Conservation (phyloP, 148 eudicot species). For the Agrostemma githago region DNA sequence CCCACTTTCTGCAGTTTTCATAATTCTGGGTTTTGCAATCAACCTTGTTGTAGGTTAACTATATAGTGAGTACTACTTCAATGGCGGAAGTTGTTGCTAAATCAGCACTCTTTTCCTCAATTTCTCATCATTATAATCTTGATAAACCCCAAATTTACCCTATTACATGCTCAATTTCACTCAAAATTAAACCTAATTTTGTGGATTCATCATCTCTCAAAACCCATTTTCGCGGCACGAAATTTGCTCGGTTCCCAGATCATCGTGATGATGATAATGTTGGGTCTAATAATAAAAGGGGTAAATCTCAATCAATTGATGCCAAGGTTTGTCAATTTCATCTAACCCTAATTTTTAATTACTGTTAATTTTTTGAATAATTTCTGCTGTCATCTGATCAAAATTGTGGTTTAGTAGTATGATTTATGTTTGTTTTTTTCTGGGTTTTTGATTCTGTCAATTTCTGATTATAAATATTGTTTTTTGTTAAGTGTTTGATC, state of each 20-base stretch:
- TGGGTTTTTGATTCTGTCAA: too few relatives aligned
- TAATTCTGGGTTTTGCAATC: neutral
- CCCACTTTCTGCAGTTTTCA: neutral
- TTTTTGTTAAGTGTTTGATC: too few relatives aligned
- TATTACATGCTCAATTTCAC: conserved; percentile 16
- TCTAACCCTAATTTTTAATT: neutral
- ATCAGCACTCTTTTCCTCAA: conserved; percentile 19
- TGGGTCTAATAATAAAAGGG: conserved; percentile 12
- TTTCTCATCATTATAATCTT: conserved; percentile 12
- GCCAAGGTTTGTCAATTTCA: conserved; percentile 33
- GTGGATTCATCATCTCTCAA: conserved; percentile 18
- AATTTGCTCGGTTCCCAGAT: conserved; percentile 18
- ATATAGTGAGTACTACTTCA: neutral
- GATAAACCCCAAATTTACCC: conserved; percentile 1
- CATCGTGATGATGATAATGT: neutral
- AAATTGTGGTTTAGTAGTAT: neutral
- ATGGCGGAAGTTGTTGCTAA: conserved; percentile 31
- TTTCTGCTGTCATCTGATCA: neutral
- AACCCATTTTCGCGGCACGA: conserved; percentile 34
- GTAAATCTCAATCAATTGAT: conserved; percentile 21
- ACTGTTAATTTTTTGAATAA: neutral
- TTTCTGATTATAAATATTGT: too few relatives aligned
- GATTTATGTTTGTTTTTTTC: neutral
- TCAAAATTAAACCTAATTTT: conserved; percentile 18
- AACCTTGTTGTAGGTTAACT: too few relatives aligned